Percentiles rank a stretch among this genome's conserved stretches.
Conservation (phyloP, 495 filamentous ascomycete species). For the Aspergillus bertholletiae region DNA sequence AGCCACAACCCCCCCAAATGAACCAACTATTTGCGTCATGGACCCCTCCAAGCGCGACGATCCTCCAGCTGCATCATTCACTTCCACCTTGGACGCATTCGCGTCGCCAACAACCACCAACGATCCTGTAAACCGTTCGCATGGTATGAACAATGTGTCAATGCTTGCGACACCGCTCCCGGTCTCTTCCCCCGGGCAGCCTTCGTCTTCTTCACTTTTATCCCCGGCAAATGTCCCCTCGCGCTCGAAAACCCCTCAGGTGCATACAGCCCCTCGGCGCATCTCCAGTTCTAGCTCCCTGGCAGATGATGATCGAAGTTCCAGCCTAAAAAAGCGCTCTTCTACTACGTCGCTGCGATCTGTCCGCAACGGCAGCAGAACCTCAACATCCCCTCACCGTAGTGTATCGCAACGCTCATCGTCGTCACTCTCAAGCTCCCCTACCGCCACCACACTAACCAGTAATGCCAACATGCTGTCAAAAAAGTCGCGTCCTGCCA, state of each 20-base stretch:
- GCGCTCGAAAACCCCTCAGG: slow-evolving; percentile 18
- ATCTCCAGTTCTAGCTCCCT: slow-evolving; percentile 49
- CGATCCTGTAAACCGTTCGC: slow-evolving; percentile 14
- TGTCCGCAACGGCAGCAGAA: slow-evolving; percentile 22
- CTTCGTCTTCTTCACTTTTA: slow-evolving; percentile 27
- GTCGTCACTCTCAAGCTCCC: slow-evolving; percentile 38
- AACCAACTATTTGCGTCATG: slow-evolving; percentile 25
- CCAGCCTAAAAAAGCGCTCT: slow-evolving; percentile 41
- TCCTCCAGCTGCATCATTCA: slow-evolving; percentile 19
- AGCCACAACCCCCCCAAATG: slow-evolving; percentile 17
- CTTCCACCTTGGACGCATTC: slow-evolving; percentile 19
- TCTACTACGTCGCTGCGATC: slow-evolving; percentile 45
- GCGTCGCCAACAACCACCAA: slow-evolving; percentile 13
- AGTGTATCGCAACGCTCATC: slow-evolving; percentile 45
- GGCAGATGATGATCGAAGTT: slow-evolving; percentile 43
- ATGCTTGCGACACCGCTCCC: slow-evolving; percentile 44
- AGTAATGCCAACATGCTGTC: slow-evolving; percentile 11
- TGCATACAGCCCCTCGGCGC: slow-evolving; percentile 40
- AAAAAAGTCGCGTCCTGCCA: slow-evolving; percentile 21
- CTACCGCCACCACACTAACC: slow-evolving; percentile 16
- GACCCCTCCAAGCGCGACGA: slow-evolving; percentile 32
- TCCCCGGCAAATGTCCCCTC: slow-evolving; percentile 27
- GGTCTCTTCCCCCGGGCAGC: slow-evolving; percentile 33
- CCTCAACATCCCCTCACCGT: slow-evolving; percentile 29
- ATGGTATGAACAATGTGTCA: slow-evolving; percentile 46